Conservation (phyloP, 1,284 basidiomycete genomes). For the Cutaneotrichosporon sp. region DNA sequence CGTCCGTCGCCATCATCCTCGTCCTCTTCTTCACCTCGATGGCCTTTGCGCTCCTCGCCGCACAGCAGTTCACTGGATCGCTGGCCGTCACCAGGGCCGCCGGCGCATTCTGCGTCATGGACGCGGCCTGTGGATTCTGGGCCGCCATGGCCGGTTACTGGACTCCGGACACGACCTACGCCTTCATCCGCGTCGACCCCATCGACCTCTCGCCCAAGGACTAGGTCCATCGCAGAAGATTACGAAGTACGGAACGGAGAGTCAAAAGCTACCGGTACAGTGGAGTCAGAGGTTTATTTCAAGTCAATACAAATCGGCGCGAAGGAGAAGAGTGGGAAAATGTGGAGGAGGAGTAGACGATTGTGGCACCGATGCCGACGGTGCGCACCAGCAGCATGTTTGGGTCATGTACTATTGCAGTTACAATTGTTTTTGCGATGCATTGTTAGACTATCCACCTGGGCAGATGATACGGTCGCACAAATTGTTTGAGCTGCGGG, state of each 20-base stretch:
- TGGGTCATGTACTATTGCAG: not conserved
- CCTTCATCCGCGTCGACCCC: constrained; percentile 13
- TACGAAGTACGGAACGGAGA: not conserved
- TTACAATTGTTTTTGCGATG: not conserved
- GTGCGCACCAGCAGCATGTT: not conserved
- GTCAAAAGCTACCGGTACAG: not conserved
- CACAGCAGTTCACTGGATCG: constrained; percentile 10
- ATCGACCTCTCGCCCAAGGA: constrained; percentile 19
- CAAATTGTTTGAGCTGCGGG: not conserved
- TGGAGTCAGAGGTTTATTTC: not conserved
- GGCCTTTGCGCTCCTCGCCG: constrained; percentile 17
- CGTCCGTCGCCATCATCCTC: constrained; percentile 24
- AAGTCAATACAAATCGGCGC: not conserved
- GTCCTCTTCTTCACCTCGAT: constrained; percentile 19
- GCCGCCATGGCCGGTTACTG: constrained; percentile 27
- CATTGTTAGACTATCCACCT: not conserved
- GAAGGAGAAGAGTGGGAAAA: not conserved
- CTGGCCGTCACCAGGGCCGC: constrained; percentile 9
- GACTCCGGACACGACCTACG: constrained; percentile 24
- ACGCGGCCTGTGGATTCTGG: constrained; percentile 20
- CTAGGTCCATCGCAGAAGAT: not conserved
- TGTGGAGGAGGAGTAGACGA: not conserved
- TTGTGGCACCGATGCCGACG: not conserved
- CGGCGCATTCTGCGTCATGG: constrained; percentile 20
- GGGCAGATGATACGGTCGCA: not conserved